Base-by-base conservation (phyloP, 805 yeast species). In the Pichia pseudocactophila region DNA sequence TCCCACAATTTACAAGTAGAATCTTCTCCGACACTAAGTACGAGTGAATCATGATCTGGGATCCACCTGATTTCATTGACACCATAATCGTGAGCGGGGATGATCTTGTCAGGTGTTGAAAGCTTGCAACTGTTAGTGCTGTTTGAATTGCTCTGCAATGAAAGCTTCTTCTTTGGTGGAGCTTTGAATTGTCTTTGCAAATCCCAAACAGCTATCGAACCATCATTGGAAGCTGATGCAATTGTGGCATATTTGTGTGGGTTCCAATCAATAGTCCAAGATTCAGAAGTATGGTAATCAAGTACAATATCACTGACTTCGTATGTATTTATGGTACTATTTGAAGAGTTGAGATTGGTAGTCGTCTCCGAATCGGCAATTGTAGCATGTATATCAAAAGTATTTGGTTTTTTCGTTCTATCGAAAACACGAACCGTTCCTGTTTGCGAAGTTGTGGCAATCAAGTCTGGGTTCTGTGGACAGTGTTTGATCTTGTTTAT, bases 401-500 rank as follows among this genome's bases (percentile, higher is more conserved):
- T 54, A 39, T 58, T 61, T 12, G 87, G 71, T 58, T 86, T 95
- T 57, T 85, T 87, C 0, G 97, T 88, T 51, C 92, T 70, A 59
- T 89, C 95, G 59, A 80, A 85, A 4, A 89, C 62, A 40, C 71
- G 75, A 11, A 81, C 66, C 12, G 71, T 65, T 1, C 96, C 96
- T 27, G 64, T 58, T 34, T 81, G 76, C 34, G 83, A 76, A 9
- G 79, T 75, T 16, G 87, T 73, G 2, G 89, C 86, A 5, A 89
- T 69, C 5, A 89, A 55, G 54, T 88, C 92, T 2, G 92, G 92
- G 53, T 89, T 89, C 50, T 82, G 90, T 0, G 96, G 95, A 78
- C 84, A 75, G 53, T 74, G 76, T 30, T 81, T 68, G 0, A 83
- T 79, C 47, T 75, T 73, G 56, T 86, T 85, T 43, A 88, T 80